Evolutionary conservation across 129 eudicot genomes (phyloP), one percentile per base, ranked within the genome.

Genomic region (Calendula officinalis): DNA sequence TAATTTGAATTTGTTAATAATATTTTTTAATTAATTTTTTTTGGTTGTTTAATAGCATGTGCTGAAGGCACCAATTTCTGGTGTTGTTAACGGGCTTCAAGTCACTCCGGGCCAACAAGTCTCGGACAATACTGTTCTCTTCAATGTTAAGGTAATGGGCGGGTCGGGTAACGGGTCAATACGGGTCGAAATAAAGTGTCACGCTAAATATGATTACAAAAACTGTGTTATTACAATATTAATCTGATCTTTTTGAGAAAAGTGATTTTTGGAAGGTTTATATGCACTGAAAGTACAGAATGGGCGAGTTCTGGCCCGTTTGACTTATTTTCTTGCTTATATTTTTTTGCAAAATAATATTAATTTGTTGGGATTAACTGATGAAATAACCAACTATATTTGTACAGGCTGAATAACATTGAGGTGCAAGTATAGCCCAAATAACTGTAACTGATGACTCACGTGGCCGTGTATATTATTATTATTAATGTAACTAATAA

Each of bases 31-130:
- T 5, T 9, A 10, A 10, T 6, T 64, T 56, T 35, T 3, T 14
- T 52, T 75, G 60, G 33, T 64, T 48, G 17, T 48, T 14, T 41
- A 58, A 71, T 79, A 94, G 99, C 99, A 94, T 80, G 83, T 94
- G 73, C 83, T 94, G 72, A 89, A 82, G 87, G 95, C 99, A 36
- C 82, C 96, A 41, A 53, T 72, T 64, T 41, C 86, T 40, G 99
- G 99, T 38, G 8, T 66, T 35, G 64, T 94, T 53, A 73, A 77
- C 51, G 99, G 99, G 55, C 90, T 94, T 82, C 84, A 81, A 58
- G 87, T 84, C 32, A 51, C 84, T 39, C 77, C 80, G 33, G 96
- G 98, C 64, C 91, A 88, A 80, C 96, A 88, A 72, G 83, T 92
- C 37, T 79, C 87, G 10, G 98, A 92, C 78, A 83, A 91, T 36